Base-by-base conservation (phyloP, 2,329 filamentous ascomycete genomes). In the Sporothrix pseudoabietina region DNA sequence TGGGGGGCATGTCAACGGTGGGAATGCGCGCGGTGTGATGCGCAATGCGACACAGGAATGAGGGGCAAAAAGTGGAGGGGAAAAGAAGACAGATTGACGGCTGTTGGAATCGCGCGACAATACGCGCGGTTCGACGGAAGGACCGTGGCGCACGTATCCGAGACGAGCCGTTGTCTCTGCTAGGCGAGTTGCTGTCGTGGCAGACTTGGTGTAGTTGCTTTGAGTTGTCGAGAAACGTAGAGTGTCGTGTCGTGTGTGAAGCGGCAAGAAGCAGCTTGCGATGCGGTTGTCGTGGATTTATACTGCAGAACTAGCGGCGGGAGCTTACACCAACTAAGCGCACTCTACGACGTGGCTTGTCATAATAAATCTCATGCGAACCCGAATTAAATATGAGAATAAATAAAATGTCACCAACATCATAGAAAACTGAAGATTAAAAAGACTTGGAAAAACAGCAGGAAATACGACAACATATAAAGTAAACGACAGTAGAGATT, bases 1-100 rank as follows among this genome's bases (percentile, higher is more conserved):
- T 80, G 54, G 73, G 76, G 26, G 72, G 47, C 72, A 75, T 75
- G 6, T 30, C 22, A 66, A 19, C 22, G 8, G 52, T 5, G 41
- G 44, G 44, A 9, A 9, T 44, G 41, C 41, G 19, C 44, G 14
- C 44, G 44, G 9, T 44, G 9, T 44, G 41, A 49, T 49, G 14
- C 14, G 14, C 8, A 5, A 30, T 26, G 52, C 52, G 52, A 55
- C 52, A 55, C 57, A 39, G 16, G 55, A 35, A 59, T 59, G 26
- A 32, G 55, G 55, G 55, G 14, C 22, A 57, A 47, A 70, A 22
- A 10, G n/a, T 35, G n/a, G 54, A 73, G 55, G 22, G 19, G 5
- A 35, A 26, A 72, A 16, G 10, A 55, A 35, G 59, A 54, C 65
- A 5, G 12, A 68, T 35, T 47, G 55, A 68, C 9, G 14, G 44